Evolutionary conservation across 1,284 basidiomycete genomes (phyloP).

Genomic region (Microbotryum scabiosae): DNA sequence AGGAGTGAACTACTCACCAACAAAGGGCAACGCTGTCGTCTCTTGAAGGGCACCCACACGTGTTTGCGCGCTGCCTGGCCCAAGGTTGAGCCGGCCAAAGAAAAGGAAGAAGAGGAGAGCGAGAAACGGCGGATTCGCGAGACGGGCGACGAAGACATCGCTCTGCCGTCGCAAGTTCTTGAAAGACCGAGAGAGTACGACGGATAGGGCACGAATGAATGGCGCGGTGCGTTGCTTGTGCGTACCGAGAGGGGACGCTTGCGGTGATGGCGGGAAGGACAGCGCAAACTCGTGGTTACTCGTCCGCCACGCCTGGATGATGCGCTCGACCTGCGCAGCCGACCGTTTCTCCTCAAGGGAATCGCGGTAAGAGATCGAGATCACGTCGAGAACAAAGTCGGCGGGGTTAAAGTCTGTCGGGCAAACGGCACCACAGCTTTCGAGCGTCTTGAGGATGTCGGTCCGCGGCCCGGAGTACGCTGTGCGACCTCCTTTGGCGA

Average conservation of each 20-base stretch:
- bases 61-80: constrained; percentile 42
- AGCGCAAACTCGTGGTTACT: not conserved
- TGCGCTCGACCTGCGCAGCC: not conserved
- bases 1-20: constrained; percentile 7
- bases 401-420: constrained; percentile 28
- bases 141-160: constrained; percentile 26
- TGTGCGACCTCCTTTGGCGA: constrained; percentile 47
- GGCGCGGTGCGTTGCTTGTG: constrained; percentile 8
- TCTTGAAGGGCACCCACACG: constrained; percentile 41
- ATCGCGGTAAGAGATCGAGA: constrained; percentile 17
- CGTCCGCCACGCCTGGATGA: constrained; percentile 8
- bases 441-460: constrained; percentile 38
- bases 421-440: constrained; percentile 34
- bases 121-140: constrained; percentile 29
- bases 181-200: constrained; percentile 22
- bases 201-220: constrained; percentile 20
- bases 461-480: constrained; percentile 39
- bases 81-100: constrained; percentile 40
- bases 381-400: constrained; percentile 31
- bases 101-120: constrained; percentile 41
- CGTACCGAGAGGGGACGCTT: not conserved
- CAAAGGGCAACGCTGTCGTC: constrained; percentile 22
- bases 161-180: constrained; percentile 29
- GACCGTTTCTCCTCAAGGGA: constrained; percentile 1
- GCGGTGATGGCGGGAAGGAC: not conserved